Percentiles rank a stretch among this genome's conserved stretches.
Evolutionary conservation across 192 early-diverging fungal genomes (phyloP).

Genomic region (Ramicandelaber brevisporus): DNA sequence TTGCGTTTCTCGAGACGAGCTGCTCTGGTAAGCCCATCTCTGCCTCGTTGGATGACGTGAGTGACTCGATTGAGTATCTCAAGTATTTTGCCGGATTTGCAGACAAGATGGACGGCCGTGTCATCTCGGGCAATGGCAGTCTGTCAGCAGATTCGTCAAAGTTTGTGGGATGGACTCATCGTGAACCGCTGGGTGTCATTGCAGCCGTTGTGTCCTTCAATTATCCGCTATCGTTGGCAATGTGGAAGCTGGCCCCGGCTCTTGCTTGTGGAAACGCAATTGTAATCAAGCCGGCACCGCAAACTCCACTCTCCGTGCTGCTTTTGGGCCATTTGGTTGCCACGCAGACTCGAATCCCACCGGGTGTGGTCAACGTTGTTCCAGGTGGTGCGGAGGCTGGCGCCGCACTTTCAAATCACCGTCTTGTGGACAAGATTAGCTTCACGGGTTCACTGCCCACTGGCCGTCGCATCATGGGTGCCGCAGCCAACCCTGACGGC

Average conservation of each 20-base stretch:
- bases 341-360: slow-evolving; percentile 14
- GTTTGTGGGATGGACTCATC: slow-evolving; percentile 17
- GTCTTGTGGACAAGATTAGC: slow-evolving; percentile 17
- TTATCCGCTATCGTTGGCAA: slow-evolving; percentile 25
- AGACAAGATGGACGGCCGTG: slow-evolving; percentile 17
- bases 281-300: slow-evolving; percentile 26
- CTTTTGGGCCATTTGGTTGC: slow-evolving; percentile 19
- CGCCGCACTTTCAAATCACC: slow-evolving; percentile 16
- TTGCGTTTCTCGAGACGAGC: slow-evolving; percentile 18
- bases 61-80: slow-evolving; percentile 18
- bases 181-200: slow-evolving; percentile 19
- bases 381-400: slow-evolving; percentile 18
- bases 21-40: slow-evolving; percentile 23
- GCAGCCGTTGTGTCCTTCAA: slow-evolving; percentile 31
- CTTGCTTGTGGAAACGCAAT: slow-evolving; percentile 17
- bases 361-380: slow-evolving; percentile 22
- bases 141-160: too few species aligned
- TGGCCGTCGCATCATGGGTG: slow-evolving; percentile 21
- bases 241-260: slow-evolving; percentile 20
- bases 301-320: slow-evolving; percentile 27
- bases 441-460: slow-evolving; percentile 25
- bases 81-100: slow-evolving; percentile 17
- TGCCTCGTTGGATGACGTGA: slow-evolving; percentile 19
- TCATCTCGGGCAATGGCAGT: slow-evolving; percentile 8
- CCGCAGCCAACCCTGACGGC: slow-evolving; percentile 18